Evolutionary conservation across 176 grass and related monocot species (phyloP).

Genomic region (Musa schizocarpa): DNA sequence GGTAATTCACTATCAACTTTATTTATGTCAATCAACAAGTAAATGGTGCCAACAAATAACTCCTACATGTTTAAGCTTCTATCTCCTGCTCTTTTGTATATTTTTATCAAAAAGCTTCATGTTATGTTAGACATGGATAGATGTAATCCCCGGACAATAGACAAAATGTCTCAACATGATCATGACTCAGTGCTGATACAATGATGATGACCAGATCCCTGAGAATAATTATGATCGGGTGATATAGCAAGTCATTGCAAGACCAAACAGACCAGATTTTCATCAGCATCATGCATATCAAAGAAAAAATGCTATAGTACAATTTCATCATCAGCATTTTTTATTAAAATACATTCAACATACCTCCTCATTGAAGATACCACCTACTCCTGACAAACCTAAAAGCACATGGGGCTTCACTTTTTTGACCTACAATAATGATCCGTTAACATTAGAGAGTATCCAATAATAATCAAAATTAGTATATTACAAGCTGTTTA

Average conservation of each 20-base stretch:
- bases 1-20: too few species aligned
- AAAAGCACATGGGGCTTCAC: slow-evolving; percentile 96
- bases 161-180: not conserved
- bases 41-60: too few species aligned
- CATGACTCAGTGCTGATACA: not conserved
- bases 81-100: too few species aligned
- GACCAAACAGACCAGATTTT: not conserved
- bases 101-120: too few species aligned
- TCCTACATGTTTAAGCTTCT: too few species aligned
- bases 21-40: too few species aligned
- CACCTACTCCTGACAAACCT: slow-evolving; percentile 93
- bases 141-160: too few species aligned
- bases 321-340: too few species aligned
- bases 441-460: not conserved
- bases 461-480: slow-evolving; percentile 16
- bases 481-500: not conserved
- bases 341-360: slow-evolving; percentile 2
- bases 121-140: too few species aligned
- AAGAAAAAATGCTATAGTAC: not conserved
- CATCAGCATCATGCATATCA: not conserved
- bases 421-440: slow-evolving; percentile 55
- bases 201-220: not conserved
- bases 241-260: not conserved
- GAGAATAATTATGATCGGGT: not conserved
- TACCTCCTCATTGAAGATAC: slow-evolving; percentile 95